phyloP scores from a whole-genome alignment of 2,329 filamentous ascomycete genomes.

The Colletotrichum sp. region DNA sequence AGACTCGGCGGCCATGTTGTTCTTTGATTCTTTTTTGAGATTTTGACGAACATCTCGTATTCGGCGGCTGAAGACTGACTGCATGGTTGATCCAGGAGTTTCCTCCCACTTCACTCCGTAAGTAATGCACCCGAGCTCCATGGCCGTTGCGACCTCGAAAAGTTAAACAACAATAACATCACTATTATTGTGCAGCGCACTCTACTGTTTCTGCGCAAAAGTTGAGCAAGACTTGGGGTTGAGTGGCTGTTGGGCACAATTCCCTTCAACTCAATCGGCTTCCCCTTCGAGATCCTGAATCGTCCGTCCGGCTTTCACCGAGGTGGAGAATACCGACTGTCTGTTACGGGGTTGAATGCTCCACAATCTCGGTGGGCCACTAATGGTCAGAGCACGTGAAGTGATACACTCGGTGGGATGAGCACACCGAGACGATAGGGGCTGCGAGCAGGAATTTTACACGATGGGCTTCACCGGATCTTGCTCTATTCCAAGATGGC shows the following conservation, averaged over 20 bases:
- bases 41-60: neutral
- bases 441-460: neutral
- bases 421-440: neutral
- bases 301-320: neutral
- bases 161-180: neutral
- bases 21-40: neutral
- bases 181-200: neutral
- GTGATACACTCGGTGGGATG: neutral
- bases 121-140: neutral
- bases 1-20: neutral
- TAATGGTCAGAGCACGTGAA: neutral
- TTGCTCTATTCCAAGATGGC: neutral
- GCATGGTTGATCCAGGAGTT: neutral
- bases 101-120: neutral
- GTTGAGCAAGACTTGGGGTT: fast-evolving
- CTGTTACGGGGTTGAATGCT: fast-evolving
- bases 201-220: fast-evolving
- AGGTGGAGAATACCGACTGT: neutral
- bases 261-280: fast-evolving
- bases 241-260: neutral
- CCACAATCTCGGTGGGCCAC: neutral
- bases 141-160: neutral
- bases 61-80: neutral
- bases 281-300: neutral
- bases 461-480: neutral